Evolutionary conservation across 2,329 filamentous ascomycete species (phyloP).

Genomic region (Samsoniella hepiali): DNA sequence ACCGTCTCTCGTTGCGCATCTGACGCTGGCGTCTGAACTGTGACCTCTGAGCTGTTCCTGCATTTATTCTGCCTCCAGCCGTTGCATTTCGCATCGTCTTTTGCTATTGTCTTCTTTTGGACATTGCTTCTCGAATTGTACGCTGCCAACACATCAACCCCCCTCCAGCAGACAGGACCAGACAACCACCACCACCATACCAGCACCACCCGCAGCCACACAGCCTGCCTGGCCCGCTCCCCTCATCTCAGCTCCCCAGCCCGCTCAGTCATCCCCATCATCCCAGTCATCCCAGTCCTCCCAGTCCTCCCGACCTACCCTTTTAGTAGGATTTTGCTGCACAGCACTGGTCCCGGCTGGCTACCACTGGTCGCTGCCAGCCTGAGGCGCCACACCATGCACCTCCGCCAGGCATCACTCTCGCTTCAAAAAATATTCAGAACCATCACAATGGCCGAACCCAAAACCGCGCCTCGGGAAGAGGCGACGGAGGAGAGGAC

Average conservation of each 20-base stretch:
- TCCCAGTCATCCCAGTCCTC: neutral
- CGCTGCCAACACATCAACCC: slow-evolving; percentile 9
- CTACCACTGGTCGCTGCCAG: slow-evolving; percentile 3
- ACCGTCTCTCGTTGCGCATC: slow-evolving; percentile 28
- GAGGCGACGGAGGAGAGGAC: slow-evolving; percentile 50
- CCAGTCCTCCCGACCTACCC: neutral
- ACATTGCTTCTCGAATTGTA: slow-evolving; percentile 16
- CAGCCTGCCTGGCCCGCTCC: neutral
- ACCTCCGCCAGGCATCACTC: slow-evolving; percentile 22
- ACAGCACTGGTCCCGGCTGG: neutral
- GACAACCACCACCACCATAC: neutral
- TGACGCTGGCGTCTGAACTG: slow-evolving; percentile 16
- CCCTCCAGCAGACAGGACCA: too few relatives aligned
- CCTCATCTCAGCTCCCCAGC: neutral
- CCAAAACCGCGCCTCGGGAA: slow-evolving; percentile 37
- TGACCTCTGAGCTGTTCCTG: slow-evolving; percentile 24
- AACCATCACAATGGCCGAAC: slow-evolving; percentile 44
- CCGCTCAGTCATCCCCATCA: neutral
- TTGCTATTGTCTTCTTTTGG: slow-evolving; percentile 19
- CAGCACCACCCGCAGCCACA: neutral
- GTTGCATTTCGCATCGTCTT: slow-evolving; percentile 18
- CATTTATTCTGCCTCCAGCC: slow-evolving; percentile 27
- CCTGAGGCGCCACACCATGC: slow-evolving; percentile 24
- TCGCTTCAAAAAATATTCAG: slow-evolving; percentile 15
- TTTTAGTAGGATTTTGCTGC: too few relatives aligned